These are phyloP conservation scores for Pythium coloratum DNA, from an alignment of 352 stramenopile genomes.

Conservation along the genomic window DNA sequence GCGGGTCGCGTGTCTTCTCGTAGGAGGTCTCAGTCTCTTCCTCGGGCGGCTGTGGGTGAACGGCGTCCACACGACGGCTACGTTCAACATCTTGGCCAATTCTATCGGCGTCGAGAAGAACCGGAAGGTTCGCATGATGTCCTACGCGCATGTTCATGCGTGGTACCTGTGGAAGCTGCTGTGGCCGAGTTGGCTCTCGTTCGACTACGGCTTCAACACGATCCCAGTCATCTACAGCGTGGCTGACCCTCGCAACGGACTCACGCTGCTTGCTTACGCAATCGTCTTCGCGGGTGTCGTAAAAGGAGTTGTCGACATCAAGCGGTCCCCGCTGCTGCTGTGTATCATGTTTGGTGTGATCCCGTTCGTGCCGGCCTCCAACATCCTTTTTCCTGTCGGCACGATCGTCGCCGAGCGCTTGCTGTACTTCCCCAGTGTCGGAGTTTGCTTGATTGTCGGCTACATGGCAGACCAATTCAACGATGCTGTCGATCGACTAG, in stretches of 20 bases:
- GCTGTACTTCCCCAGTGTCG: constrained; percentile 90
- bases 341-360: constrained; percentile 75
- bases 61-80: constrained; percentile 54
- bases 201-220: constrained; percentile 91
- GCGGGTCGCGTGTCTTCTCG: constrained; percentile 7
- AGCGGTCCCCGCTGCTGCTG: constrained; percentile 38
- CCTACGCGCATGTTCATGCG: constrained; percentile 84
- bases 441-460: constrained; percentile 69
- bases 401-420: constrained; percentile 90
- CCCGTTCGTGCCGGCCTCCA: constrained; percentile 90
- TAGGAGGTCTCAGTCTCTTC: constrained; percentile 18
- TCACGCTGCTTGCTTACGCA: constrained; percentile 63
- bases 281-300: constrained; percentile 36
- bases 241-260: constrained; percentile 57
- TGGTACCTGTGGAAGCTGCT: constrained; percentile 90
- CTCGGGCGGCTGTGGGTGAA: constrained; percentile 64
- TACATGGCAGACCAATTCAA: constrained; percentile 37
- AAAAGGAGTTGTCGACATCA: constrained; percentile 24
- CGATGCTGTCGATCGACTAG: constrained; percentile 15
- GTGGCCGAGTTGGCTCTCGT: constrained; percentile 84
- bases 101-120: constrained; percentile 60
- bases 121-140: constrained; percentile 46
- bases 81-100: constrained; percentile 90
- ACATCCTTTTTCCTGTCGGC: constrained; percentile 90
- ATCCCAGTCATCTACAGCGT: constrained; percentile 66